Conservation (phyloP, 2,329 filamentous ascomycete species). For the Penicillium sp. region DNA sequence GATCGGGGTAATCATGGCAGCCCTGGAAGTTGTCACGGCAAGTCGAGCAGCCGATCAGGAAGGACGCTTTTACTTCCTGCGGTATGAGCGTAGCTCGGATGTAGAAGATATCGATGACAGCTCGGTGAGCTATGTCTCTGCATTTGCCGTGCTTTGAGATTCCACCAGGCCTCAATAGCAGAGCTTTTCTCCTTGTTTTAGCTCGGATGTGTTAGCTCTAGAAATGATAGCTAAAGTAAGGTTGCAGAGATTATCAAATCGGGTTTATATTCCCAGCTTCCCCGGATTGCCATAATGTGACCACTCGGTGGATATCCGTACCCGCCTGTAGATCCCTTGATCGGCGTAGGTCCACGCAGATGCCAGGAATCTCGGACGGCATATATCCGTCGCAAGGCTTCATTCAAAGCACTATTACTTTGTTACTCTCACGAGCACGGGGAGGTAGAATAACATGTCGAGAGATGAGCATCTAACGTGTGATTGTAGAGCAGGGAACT, state of each 20-base stretch:
- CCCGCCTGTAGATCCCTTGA: background rate
- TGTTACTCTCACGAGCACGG: background rate
- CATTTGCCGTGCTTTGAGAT: constrained; percentile 65
- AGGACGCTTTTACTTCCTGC: constrained; percentile 64
- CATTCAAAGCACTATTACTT: background rate
- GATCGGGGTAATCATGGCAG: constrained; percentile 86
- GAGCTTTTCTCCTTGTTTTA: background rate
- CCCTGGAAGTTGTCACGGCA: constrained; percentile 56
- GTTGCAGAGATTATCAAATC: background rate
- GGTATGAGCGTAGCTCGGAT: constrained; percentile 78
- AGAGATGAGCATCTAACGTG: background rate
- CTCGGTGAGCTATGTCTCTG: constrained; percentile 92
- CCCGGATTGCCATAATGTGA: background rate
- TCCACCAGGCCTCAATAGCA: background rate
- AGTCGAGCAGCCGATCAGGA: constrained; percentile 33
- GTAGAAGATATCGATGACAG: constrained; percentile 60
- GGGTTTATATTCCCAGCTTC: background rate
- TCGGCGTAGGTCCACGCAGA: background rate
- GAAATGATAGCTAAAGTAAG: background rate
- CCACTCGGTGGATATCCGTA: background rate
- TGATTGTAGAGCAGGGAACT: background rate
- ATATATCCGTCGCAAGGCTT: background rate
- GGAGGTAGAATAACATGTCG: background rate
- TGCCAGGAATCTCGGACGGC: background rate
- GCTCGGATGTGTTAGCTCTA: background rate